These are phyloP conservation scores for Torrubiellomyces zombiae DNA, from an alignment of 2,329 filamentous ascomycete genomes.

Conservation along the genomic window DNA sequence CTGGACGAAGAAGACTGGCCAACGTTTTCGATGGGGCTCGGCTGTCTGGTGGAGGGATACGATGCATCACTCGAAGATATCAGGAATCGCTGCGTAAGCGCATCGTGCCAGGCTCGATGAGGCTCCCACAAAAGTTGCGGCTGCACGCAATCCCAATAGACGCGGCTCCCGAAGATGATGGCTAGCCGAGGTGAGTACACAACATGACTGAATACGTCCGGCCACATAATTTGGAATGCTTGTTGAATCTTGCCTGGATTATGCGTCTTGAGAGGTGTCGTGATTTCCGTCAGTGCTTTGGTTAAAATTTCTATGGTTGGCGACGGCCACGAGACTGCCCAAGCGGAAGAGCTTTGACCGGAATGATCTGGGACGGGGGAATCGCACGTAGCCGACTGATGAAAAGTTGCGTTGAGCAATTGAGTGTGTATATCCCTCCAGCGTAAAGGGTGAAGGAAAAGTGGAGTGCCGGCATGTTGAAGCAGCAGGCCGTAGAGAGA, in stretches of 20 bases:
- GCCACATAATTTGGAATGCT: slow-evolving; percentile 30
- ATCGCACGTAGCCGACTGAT: slow-evolving; percentile 22
- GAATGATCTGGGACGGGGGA: slow-evolving; percentile 21
- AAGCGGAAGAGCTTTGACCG: slow-evolving; percentile 18
- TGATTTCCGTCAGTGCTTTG: slow-evolving; percentile 24
- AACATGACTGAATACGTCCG: slow-evolving; percentile 14
- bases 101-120: no score
- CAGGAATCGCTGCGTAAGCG: no score
- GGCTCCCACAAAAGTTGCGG: slow-evolving; percentile 36
- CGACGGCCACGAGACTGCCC: slow-evolving; percentile 21
- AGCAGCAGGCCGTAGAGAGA: slow-evolving; percentile 37
- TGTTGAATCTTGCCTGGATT: slow-evolving; percentile 25
- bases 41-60: no score
- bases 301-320: slow-evolving; percentile 24
- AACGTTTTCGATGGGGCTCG: no score
- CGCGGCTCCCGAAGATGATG: slow-evolving; percentile 30
- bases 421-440: slow-evolving; percentile 37
- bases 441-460: slow-evolving; percentile 35
- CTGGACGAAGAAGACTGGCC: no score
- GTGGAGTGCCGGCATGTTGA: slow-evolving; percentile 26
- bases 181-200: slow-evolving; percentile 23
- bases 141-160: slow-evolving; percentile 28
- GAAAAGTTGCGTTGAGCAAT: slow-evolving; percentile 30
- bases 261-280: slow-evolving; percentile 16
- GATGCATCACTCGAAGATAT: no score